Evolutionary conservation across 2,329 filamentous ascomycete genomes (phyloP).

Genomic region (Waltergamsia citrina): DNA sequence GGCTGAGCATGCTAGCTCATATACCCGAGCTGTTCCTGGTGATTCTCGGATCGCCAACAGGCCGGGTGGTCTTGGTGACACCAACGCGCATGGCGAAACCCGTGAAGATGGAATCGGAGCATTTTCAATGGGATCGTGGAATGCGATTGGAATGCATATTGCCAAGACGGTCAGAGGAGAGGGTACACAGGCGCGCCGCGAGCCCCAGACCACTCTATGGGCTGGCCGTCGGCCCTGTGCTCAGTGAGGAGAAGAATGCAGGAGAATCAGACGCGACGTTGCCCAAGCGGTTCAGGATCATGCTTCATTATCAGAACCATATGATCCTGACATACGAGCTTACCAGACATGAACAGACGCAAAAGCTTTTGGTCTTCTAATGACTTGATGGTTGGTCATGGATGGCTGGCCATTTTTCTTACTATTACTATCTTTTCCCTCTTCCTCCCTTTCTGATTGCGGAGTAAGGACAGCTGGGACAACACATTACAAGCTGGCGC

Average conservation of each 20-base stretch:
- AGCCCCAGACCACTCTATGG: constrained; percentile 48
- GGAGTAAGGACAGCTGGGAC: too few relatives aligned
- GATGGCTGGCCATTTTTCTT: too few relatives aligned
- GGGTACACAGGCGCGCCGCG: constrained; percentile 24
- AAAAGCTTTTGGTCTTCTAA: constrained; percentile 25
- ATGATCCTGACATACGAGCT: constrained; percentile 63
- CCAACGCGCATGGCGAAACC: constrained; percentile 23
- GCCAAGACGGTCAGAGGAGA: constrained; percentile 37
- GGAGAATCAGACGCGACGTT: constrained; percentile 12
- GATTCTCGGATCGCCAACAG: constrained; percentile 56
- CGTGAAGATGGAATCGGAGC: background rate
- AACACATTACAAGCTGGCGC: too few relatives aligned
- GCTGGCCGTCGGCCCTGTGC: constrained; percentile 57
- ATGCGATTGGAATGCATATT: constrained; percentile 46
- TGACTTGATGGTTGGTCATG: too few relatives aligned
- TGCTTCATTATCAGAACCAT: constrained; percentile 65
- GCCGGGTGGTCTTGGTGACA: constrained; percentile 56
- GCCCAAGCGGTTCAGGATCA: constrained; percentile 50
- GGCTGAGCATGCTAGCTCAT: constrained; percentile 49
- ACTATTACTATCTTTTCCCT: too few relatives aligned
- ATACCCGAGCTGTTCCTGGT: constrained; percentile 65
- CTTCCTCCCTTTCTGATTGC: too few relatives aligned
- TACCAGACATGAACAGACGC: constrained; percentile 27
- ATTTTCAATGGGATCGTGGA: constrained; percentile 26
- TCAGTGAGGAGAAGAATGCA: constrained; percentile 18